Evolutionary conservation across 2,329 filamentous ascomycete genomes (phyloP).

Genomic region (Fusarium brevicatenulatum): DNA sequence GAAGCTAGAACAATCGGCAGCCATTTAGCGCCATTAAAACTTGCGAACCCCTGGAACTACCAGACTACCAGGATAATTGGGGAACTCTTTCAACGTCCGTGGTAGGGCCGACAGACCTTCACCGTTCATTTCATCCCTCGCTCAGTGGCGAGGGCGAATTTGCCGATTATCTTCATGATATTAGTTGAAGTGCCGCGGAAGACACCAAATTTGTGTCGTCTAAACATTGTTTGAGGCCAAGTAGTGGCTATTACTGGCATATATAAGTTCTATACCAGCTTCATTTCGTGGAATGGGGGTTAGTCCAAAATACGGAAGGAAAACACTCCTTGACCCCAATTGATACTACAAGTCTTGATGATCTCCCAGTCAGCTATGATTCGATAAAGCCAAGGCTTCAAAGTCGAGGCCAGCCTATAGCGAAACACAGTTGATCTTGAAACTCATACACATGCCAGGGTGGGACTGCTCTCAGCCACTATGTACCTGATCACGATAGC

Average conservation of each 20-base stretch:
- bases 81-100: slow-evolving; percentile 23
- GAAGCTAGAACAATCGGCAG: slow-evolving; percentile 23
- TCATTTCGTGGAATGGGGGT: background rate
- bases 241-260: background rate
- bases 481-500: background rate
- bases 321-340: background rate
- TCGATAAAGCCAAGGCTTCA: background rate
- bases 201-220: background rate
- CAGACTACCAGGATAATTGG: slow-evolving; percentile 17
- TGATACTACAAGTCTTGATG: background rate
- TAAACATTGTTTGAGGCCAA: background rate
- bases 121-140: slow-evolving; percentile 15
- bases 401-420: background rate
- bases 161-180: background rate
- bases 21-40: slow-evolving; percentile 28
- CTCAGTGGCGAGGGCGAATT: background rate
- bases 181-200: background rate
- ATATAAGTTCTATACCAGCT: background rate
- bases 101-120: slow-evolving; percentile 29
- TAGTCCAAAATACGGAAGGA: slow-evolving; percentile 11
- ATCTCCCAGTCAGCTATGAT: background rate
- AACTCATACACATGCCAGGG: background rate
- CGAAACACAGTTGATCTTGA: background rate
- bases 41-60: slow-evolving; percentile 23
- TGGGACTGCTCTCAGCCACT: background rate